Evolutionary conservation across 345 rosid species (phyloP), one percentile per base, ranked within the genome.

Genomic region (Eutrema yunnanense): DNA sequence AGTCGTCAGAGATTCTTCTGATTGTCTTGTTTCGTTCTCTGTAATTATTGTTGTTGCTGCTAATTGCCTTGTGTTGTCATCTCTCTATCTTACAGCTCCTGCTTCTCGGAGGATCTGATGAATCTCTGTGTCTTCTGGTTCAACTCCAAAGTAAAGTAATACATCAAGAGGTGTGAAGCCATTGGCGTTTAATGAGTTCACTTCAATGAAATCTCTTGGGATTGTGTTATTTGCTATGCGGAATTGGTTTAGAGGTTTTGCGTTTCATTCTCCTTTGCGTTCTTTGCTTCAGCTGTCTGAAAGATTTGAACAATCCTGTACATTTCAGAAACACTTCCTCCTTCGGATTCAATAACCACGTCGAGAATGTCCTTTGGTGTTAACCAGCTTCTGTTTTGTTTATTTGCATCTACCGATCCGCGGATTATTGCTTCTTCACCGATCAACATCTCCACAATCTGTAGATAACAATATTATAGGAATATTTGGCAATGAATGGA

Each of bases 111-210:
- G 76, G 4, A 82, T 65, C 14, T 79, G 53, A 10, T 32, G 46
- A 40, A 82, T 76, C 58, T 79, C 67, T 6, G 51, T 8, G 30
- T 73, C 81, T 51, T 76, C 79, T 32, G 79, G 73, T 60, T 75
- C 82, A 69, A 8, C 63, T 69, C 62, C 65, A 48, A 68, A 11
- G 9, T 67, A 3, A 47, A 49, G 52, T 14, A 82, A 71, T 36
- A 73, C 3, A 58, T 73, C 81, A 29, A 73, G 50, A 26, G 79
- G 63, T 55, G 79, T 82, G 12, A 61, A 61, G 10, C 85, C 82
- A 4, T 69, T 70, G 5, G 56, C 42, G 66, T 76, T 79, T 43
- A 61, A 19, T 33, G 79, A 38, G 60, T 76, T 76, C 33, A 79
- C 65, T 37, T 81, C 73, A 44, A 75, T 37, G 9, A 7, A 22